Evolutionary conservation across 73 alveolate genomes (phyloP).

Genomic region (Diophrys sp.): DNA sequence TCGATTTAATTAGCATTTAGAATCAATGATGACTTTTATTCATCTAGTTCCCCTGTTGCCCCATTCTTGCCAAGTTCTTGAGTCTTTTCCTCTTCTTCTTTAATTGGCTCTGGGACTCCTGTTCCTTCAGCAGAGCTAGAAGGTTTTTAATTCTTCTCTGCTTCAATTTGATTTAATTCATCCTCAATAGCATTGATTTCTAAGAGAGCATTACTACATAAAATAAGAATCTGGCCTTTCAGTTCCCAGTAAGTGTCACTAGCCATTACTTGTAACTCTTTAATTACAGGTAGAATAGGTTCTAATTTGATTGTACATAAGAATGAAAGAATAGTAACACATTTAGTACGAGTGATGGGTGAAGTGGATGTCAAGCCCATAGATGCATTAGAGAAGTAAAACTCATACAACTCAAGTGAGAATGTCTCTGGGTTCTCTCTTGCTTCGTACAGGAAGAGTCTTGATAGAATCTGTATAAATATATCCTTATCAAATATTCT

Average conservation of each 20-base stretch:
- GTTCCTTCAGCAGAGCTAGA: no score
- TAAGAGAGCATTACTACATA: conserved; percentile 46
- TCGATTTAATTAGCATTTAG: not conserved
- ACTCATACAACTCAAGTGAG: conserved; percentile 34
- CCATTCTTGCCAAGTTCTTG: not conserved
- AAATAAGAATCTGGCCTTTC: conserved; percentile 55
- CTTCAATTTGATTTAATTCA: not conserved
- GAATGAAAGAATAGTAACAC: conserved; percentile 58
- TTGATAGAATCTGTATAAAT: conserved; percentile 30
- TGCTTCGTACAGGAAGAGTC: conserved; percentile 35
- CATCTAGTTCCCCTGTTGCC: not conserved
- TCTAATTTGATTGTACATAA: conserved; percentile 42
- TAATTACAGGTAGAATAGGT: conserved; percentile 39
- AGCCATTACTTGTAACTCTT: conserved; percentile 23
- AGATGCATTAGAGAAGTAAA: conserved; percentile 44
- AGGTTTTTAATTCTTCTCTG: no score
- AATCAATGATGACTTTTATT: not conserved
- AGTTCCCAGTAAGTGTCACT: conserved; percentile 67
- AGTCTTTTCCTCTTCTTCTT: conserved; percentile 1
- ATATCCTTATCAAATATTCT: conserved; percentile 34
- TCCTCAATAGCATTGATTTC: conserved; percentile 35
- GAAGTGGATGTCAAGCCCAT: conserved; percentile 36
- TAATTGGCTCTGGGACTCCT: not conserved
- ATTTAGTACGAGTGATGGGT: conserved; percentile 55
- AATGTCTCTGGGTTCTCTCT: not conserved